Evolutionary conservation across 352 stramenopile genomes (phyloP), one percentile per base, ranked within the genome.

Genomic region (Globisporangium paroecandrum): DNA sequence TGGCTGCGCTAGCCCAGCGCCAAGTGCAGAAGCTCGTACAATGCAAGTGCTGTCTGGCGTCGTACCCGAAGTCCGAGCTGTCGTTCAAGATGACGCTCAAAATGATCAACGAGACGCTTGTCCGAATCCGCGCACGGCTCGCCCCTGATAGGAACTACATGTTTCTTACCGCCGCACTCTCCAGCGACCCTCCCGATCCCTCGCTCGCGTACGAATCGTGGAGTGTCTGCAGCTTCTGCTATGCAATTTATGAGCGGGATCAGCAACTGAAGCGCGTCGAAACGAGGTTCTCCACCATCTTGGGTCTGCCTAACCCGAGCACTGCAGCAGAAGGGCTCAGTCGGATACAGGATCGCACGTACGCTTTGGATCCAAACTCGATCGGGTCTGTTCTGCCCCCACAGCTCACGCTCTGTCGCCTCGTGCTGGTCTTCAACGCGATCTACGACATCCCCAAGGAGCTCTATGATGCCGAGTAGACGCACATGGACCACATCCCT

Each of bases 71-170:
- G 47, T 73, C 66, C n/a, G 87, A 95, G 62, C 71, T 95, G 8
- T 80, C 83, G 15, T 95, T 89, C 81, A 95, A 93, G 62, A 95
- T 95, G 87, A 95, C 87, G 34, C 70, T 91, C 58, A 92, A 93
- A 65, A 95, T 95, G 87, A 93, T 95, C 55, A 87, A 82, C 64
- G 87, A 95, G 56, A 95, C 85, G 77, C 81, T 93, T 0, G 54
- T 86, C 10, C 79, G 87, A 9, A 81, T 95, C 53, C 81, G 80
- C 2, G 78, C 84, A 27, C 82, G 85, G 1, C 64, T 88, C 9
- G 64, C 77, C 6, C 75, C 78, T 0, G 82, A 89, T 25, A 89
- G 85, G 47, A 73, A 54, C 6, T 74, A 86, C 47, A 72, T 67
- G 8, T 89, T 90, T 60, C 71, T 93, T 4, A 73, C 74, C 0